Evolutionary conservation across 352 stramenopile species (phyloP).

Genomic region (Elongisporangium undulatum): DNA sequence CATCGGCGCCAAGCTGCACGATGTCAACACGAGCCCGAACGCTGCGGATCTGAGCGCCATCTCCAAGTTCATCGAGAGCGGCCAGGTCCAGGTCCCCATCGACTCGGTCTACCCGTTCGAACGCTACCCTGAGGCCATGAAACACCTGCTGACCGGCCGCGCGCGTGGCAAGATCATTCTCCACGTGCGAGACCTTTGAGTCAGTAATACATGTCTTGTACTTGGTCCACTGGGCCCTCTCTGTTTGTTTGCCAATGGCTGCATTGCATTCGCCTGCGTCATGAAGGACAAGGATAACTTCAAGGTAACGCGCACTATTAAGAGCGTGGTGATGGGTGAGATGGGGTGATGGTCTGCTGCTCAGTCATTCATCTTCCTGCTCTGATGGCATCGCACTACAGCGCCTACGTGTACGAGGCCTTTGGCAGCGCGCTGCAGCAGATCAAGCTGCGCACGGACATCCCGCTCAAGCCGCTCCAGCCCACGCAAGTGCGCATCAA

Average conservation of each 20-base stretch:
- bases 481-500: slow-evolving; percentile 23
- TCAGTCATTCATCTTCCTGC: too few relatives aligned
- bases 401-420: slow-evolving; percentile 22
- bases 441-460: slow-evolving; percentile 17
- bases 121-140: slow-evolving; percentile 23
- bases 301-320: too few relatives aligned
- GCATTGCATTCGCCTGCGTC: too few relatives aligned
- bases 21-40: slow-evolving; percentile 19
- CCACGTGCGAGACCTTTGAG: slow-evolving; percentile 7
- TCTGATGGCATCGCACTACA: too few relatives aligned
- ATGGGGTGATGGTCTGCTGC: too few relatives aligned
- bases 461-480: slow-evolving; percentile 13
- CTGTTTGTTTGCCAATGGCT: too few relatives aligned
- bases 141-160: slow-evolving; percentile 27
- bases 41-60: slow-evolving; percentile 33
- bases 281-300: too few relatives aligned
- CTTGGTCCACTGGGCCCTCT: too few relatives aligned
- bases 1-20: slow-evolving; percentile 28
- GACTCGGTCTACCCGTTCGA: slow-evolving; percentile 39
- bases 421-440: slow-evolving; percentile 22
- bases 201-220: background rate
- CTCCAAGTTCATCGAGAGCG: slow-evolving; percentile 19
- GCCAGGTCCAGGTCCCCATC: slow-evolving; percentile 26
- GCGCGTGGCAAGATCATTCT: slow-evolving; percentile 56
- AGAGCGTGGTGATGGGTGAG: too few relatives aligned